Evolutionary conservation across 495 filamentous ascomycete genomes (phyloP).

Genomic region (Cercophora samala): DNA sequence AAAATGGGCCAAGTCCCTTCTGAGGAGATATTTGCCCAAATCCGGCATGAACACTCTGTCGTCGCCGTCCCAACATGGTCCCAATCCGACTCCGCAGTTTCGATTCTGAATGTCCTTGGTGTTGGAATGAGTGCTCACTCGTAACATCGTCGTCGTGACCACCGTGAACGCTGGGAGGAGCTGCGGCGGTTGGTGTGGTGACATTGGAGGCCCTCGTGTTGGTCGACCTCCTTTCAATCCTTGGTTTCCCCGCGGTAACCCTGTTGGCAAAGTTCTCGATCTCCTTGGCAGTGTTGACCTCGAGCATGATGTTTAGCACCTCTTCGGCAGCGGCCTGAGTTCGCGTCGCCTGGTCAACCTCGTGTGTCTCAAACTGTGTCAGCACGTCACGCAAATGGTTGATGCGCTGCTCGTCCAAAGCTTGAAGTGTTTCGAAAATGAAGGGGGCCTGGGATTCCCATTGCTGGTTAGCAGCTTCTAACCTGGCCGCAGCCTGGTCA

Average conservation of each 20-base stretch:
- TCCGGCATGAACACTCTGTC: slow-evolving; percentile 55
- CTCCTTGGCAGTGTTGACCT: slow-evolving; percentile 83
- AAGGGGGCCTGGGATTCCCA: slow-evolving; percentile 97
- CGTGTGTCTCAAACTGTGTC: slow-evolving; percentile 89
- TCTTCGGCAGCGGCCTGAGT: slow-evolving; percentile 72
- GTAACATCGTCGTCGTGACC: slow-evolving; percentile 59
- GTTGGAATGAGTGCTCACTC: slow-evolving; percentile 53
- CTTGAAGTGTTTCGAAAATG: slow-evolving; percentile 91
- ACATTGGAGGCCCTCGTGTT: slow-evolving; percentile 41
- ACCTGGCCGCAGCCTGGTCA: slow-evolving; percentile 66
- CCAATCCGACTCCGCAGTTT: slow-evolving; percentile 64
- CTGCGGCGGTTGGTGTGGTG: slow-evolving; percentile 30
- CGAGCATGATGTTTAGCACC: slow-evolving; percentile 79
- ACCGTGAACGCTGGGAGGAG: slow-evolving; percentile 27
- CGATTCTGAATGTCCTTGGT: slow-evolving; percentile 48
- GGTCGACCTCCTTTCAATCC: slow-evolving; percentile 42
- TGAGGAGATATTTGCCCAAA: slow-evolving; percentile 46
- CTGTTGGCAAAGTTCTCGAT: slow-evolving; percentile 76
- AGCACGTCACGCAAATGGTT: slow-evolving; percentile 91
- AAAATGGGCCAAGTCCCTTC: slow-evolving; percentile 52
- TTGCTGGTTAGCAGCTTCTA: slow-evolving; percentile 73
- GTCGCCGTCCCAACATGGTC: slow-evolving; percentile 71
- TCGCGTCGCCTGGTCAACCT: slow-evolving; percentile 81
- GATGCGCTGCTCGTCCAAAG: slow-evolving; percentile 80
- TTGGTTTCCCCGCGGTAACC: slow-evolving; percentile 48